Base-by-base conservation (phyloP, 2,329 filamentous ascomycete genomes). In the Chrysosporium queenslandicum region DNA sequence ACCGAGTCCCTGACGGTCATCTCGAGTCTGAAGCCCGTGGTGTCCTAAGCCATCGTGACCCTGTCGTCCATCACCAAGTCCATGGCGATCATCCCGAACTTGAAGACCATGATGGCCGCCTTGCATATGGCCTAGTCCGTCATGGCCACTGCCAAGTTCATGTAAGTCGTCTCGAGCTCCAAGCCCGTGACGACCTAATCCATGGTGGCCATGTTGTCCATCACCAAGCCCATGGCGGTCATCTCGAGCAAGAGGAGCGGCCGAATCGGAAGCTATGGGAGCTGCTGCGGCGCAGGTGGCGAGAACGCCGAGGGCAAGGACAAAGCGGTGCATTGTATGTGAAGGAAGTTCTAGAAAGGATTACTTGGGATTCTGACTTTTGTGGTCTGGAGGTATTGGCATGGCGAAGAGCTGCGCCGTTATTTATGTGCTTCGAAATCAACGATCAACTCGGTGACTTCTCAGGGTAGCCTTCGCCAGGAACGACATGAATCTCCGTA, bases 311-410 rank as follows among this genome's bases (percentile, higher is more conserved):
- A 46, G 30, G 18, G 42, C 30, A 32, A 46, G n/a, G 21, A 46
- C 27, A 20, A 46, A 27, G n/a, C 18, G 42, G 21, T 46, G 25
- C 27, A 46, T 30, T 20, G 12, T 32, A 20, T 16, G 23, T 46
- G 27, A 8, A 20, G 4, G n/a, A n/a, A n/a, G n/a, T n/a, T n/a
- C n/a, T 30, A 27, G 16, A 21, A 46, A 46, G n/a, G 14, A 11
- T 32, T n/a, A 8, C 76, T 81, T 50, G 78, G 80, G 42, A 80
- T 9, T 18, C 91, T 34, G 5, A 20, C n/a, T 21, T 36, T 14
- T 40, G 18, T 12, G 4, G 20, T 40, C 12, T 5, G 8, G 18
- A 40, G 4, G 12, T 23, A 23, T 40, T 21, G 5, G 18, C 6
- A 11, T 40, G 18, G 34, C 14, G 18, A 40, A 20, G 18, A 23